Conservation (phyloP, 768 basidiomycete genomes). For the Sporobolomyces phaffii region DNA sequence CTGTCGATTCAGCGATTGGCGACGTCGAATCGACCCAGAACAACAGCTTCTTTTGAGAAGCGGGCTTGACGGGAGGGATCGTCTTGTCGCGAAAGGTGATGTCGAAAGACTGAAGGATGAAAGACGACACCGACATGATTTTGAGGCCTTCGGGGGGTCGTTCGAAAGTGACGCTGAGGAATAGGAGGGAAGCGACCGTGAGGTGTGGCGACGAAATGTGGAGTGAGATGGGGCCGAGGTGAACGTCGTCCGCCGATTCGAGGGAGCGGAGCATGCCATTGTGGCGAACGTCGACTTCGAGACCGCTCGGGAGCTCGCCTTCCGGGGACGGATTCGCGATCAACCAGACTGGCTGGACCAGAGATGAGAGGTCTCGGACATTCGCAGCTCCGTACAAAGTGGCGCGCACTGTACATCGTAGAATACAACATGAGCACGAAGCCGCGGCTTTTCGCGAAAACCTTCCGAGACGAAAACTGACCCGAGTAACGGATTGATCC, state of each 20-base stretch:
- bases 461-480: not conserved
- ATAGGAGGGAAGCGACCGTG: conserved; percentile 25
- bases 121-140: conserved; percentile 27
- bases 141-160: conserved; percentile 23
- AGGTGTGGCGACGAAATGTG: conserved; percentile 29
- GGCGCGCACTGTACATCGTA: conserved; percentile 7
- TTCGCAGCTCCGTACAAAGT: conserved; percentile 4
- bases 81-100: not conserved
- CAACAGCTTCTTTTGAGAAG: conserved; percentile 16
- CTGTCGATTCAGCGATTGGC: conserved; percentile 12
- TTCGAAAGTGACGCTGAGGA: conserved; percentile 21
- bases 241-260: not conserved
- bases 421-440: no score
- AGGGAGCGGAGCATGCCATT: not conserved
- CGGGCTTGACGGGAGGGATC: not conserved
- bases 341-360: conserved; percentile 5
- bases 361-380: conserved; percentile 7
- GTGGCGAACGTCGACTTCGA: conserved; percentile 28
- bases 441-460: not conserved
- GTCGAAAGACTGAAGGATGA: conserved; percentile 22
- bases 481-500: conserved; percentile 21
- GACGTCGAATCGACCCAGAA: conserved; percentile 30
- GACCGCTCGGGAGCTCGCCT: conserved; percentile 24
- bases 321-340: conserved; percentile 22
- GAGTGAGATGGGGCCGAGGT: conserved; percentile 23